phyloP scores from a whole-genome alignment of 2,329 filamentous ascomycete genomes.

The Fusarium pseudonygamai region DNA sequence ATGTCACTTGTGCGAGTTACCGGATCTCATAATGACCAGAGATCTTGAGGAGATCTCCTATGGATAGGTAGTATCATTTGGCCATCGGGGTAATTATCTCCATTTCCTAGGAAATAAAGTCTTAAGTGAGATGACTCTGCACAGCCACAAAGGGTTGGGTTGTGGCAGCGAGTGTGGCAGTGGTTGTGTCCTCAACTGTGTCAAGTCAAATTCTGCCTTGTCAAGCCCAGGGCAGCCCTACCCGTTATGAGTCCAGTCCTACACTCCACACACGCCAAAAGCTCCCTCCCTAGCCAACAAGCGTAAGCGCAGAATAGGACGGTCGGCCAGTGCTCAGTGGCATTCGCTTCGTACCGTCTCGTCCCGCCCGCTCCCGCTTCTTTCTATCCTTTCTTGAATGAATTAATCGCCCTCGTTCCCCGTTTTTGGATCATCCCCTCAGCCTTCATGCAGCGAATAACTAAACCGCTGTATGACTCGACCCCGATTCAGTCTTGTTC shows the following conservation, averaged over 20 bases:
- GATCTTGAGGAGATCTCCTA: background rate
- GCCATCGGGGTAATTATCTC: constrained; percentile 7
- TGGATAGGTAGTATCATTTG: background rate
- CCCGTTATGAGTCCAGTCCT: constrained; percentile 11
- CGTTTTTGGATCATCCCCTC: constrained; percentile 7
- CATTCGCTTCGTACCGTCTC: constrained; percentile 41
- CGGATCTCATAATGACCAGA: constrained; percentile 2
- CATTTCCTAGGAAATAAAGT: background rate
- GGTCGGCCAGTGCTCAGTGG: constrained; percentile 1
- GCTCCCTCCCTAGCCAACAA: constrained; percentile 18
- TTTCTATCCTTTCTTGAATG: constrained; percentile 14
- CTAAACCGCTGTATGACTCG: constrained; percentile 39
- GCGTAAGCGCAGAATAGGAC: background rate
- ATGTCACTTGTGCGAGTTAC: constrained; percentile 1
- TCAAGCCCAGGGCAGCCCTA: constrained; percentile 29
- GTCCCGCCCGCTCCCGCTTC: constrained; percentile 41
- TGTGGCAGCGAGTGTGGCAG: constrained; percentile 9
- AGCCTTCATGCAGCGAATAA: constrained; percentile 23
- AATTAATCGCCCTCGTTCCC: constrained; percentile 8
- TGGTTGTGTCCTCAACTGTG: background rate
- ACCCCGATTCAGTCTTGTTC: constrained; percentile 36
- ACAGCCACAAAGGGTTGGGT: constrained; percentile 22
- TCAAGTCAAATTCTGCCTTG: constrained; percentile 24
- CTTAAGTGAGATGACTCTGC: constrained; percentile 7
- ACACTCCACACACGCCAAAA: constrained; percentile 11